Evolutionary conservation across 768 basidiomycete genomes (phyloP).

Genomic region (Rossbeevera mucosa): DNA sequence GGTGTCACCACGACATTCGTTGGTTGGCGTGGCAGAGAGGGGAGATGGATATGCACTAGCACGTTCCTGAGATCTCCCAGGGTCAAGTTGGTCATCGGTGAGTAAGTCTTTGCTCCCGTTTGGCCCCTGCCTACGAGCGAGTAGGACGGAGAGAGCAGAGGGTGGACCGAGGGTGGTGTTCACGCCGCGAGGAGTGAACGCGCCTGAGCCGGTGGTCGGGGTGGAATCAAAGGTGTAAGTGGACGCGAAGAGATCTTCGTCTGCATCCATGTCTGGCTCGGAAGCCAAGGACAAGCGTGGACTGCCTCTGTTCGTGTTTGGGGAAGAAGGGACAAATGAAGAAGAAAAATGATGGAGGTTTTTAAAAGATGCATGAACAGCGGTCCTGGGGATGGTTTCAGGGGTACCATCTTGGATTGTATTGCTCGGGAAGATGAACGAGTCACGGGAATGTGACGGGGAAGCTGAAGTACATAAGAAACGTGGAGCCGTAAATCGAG

Average conservation of each 20-base stretch:
- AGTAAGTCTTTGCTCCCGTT: slow-evolving; percentile 1
- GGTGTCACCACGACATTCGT: slow-evolving; percentile 5
- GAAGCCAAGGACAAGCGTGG: slow-evolving; percentile 22
- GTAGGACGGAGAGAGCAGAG: slow-evolving; percentile 36
- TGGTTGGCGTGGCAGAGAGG: slow-evolving; percentile 21
- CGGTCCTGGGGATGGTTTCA: slow-evolving; percentile 18
- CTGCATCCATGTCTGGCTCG: slow-evolving; percentile 20
- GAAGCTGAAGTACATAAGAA: slow-evolving; percentile 15
- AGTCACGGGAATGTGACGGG: slow-evolving; percentile 27
- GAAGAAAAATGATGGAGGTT: slow-evolving; percentile 14
- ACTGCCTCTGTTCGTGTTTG: slow-evolving; percentile 20
- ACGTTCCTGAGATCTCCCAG: not conserved
- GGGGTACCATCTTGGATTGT: slow-evolving; percentile 22
- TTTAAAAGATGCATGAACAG: slow-evolving; percentile 16
- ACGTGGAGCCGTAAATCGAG: slow-evolving; percentile 17
- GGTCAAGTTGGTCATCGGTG: not conserved
- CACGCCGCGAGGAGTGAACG: slow-evolving; percentile 23
- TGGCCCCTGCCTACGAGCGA: slow-evolving; percentile 21
- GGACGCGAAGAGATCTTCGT: slow-evolving; percentile 27
- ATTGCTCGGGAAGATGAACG: slow-evolving; percentile 38
- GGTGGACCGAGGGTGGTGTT: slow-evolving; percentile 22
- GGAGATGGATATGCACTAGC: slow-evolving; percentile 6
- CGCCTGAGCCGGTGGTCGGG: slow-evolving; percentile 8
- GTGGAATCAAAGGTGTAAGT: slow-evolving; percentile 27
- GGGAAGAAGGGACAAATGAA: slow-evolving; percentile 23